Percentiles rank a stretch among this genome's conserved stretches.
Evolutionary conservation across 306 rosid genomes (phyloP).

Genomic region (Vicia faba): DNA sequence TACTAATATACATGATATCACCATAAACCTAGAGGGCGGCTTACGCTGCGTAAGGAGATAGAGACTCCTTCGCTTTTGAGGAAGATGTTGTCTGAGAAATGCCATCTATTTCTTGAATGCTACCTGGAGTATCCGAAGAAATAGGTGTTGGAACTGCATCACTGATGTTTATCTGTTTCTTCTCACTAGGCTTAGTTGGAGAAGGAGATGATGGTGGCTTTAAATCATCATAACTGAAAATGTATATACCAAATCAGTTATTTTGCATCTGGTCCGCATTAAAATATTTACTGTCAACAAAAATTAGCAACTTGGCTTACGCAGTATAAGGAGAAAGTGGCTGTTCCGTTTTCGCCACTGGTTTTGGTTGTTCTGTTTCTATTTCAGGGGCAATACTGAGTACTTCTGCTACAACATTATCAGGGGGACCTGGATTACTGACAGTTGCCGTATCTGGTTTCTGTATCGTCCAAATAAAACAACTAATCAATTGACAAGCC

Average conservation of each 20-base stretch:
- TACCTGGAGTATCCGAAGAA: conserved; percentile 43
- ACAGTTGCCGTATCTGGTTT: not conserved
- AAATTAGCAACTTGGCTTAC: conserved; percentile 7
- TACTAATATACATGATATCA: not conserved
- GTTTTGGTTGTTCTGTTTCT: conserved; percentile 46
- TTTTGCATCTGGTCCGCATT: conserved; percentile 6
- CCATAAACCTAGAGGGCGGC: conserved; percentile 25
- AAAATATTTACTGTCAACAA: conserved; percentile 12
- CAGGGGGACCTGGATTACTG: no score
- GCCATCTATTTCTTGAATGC: conserved; percentile 27
- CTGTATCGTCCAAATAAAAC: no score
- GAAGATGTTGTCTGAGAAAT: conserved; percentile 43
- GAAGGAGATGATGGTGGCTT: conserved; percentile 55
- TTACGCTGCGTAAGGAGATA: conserved; percentile 68
- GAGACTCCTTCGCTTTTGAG: conserved; percentile 41
- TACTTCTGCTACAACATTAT: no score
- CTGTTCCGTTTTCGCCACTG: conserved; percentile 35
- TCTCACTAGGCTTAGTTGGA: conserved; percentile 45
- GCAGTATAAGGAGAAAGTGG: conserved; percentile 67
- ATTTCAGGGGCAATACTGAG: not conserved
- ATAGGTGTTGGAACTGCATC: conserved; percentile 35
- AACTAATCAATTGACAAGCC: no score
- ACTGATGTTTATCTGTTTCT: conserved; percentile 24
- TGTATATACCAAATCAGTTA: conserved; percentile 5
- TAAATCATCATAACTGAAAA: conserved; percentile 53